These are phyloP conservation scores for Xerocomus minutiporus DNA, from an alignment of 1,284 basidiomycete genomes.

Conservation along the genomic window DNA sequence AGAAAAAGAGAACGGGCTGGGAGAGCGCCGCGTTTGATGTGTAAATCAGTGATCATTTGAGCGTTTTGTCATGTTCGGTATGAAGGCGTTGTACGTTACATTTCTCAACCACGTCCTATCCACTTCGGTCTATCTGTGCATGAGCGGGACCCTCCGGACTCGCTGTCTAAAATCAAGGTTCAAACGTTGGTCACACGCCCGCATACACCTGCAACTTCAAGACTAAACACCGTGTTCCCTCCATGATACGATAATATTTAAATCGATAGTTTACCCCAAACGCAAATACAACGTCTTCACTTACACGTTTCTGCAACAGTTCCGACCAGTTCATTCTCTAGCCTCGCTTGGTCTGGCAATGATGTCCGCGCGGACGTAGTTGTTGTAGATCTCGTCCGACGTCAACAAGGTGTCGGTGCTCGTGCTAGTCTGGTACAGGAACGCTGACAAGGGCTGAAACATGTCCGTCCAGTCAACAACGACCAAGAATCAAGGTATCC, in stretches of 20 bases:
- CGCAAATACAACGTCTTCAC: not conserved
- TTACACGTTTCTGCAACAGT: not conserved
- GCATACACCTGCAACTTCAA: no score
- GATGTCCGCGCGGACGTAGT: constrained; percentile 52
- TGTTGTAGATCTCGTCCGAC: constrained; percentile 57
- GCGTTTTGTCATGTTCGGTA: not conserved
- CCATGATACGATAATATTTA: not conserved
- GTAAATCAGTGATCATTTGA: not conserved
- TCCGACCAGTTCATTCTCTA: constrained; percentile 7
- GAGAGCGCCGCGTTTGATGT: constrained; percentile 28
- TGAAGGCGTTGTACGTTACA: not conserved
- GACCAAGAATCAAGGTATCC: no score
- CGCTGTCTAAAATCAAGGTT: no score
- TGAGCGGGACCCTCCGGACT: no score
- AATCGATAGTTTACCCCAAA: not conserved
- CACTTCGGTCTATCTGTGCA: no score
- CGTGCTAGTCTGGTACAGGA: constrained; percentile 43
- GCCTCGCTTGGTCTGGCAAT: constrained; percentile 12
- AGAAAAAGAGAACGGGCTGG: constrained; percentile 22
- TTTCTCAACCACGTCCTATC: no score
- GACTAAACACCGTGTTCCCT: no score
- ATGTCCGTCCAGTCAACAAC: not conserved
- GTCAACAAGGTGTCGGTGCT: constrained; percentile 51
- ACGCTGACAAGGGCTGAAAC: constrained; percentile 45
- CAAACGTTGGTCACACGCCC: no score